Evolutionary conservation across 768 basidiomycete genomes (phyloP).

Genomic region (Mycena rebaudengoi): DNA sequence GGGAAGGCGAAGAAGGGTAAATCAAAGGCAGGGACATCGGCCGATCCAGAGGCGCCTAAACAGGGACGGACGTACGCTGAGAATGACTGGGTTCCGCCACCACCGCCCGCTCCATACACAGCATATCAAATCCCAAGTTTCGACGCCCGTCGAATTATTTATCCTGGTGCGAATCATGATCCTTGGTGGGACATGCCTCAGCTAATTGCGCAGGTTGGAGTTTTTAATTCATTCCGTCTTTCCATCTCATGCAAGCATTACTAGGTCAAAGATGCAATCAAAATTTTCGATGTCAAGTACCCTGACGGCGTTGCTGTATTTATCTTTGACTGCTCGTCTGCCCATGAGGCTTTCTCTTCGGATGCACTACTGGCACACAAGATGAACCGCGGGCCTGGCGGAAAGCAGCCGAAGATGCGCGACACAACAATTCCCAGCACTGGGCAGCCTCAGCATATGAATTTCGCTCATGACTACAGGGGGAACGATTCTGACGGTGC

Average conservation of each 20-base stretch:
- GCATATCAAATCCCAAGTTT: constrained; percentile 8
- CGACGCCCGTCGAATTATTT: constrained; percentile 31
- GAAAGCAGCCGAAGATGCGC: constrained; percentile 9
- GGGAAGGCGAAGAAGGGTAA: not conserved
- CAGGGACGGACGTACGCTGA: not conserved
- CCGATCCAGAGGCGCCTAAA: not conserved
- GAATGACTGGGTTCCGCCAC: constrained; percentile 19
- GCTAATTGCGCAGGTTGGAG: constrained; percentile 30
- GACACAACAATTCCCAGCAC: constrained; percentile 8
- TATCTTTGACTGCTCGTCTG: constrained; percentile 3
- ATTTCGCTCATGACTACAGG: not conserved
- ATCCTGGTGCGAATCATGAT: constrained; percentile 33
- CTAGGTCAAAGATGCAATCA: not conserved
- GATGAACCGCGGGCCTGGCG: constrained; percentile 4
- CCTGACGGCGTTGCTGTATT: not conserved
- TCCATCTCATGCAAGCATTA: not conserved
- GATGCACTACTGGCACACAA: constrained; percentile 2
- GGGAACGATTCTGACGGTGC: not conserved
- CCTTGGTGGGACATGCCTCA: constrained; percentile 35
- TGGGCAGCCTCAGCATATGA: not conserved
- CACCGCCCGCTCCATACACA: constrained; percentile 4
- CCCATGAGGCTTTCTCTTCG: not conserved
- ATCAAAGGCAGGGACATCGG: not conserved
- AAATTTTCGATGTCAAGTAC: constrained; percentile 23
- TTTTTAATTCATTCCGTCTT: not conserved